Percentiles rank a stretch among this genome's conserved stretches.
These are phyloP conservation scores for Trypethelium eluteriae DNA, from an alignment of 495 filamentous ascomycete species.

Conservation along the genomic window DNA sequence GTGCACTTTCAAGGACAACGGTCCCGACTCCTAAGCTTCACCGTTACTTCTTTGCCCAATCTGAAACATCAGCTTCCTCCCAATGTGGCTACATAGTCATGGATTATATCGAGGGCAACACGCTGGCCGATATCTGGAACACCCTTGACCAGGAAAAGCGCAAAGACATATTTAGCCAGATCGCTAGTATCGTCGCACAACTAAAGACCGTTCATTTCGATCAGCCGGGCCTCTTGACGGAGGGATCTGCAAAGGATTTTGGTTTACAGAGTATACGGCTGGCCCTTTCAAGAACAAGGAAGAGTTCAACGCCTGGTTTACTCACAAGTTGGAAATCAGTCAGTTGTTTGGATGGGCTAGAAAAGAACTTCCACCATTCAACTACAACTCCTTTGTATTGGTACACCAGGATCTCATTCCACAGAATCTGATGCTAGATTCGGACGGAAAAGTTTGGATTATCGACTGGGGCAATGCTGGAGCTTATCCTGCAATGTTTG, in stretches of 20 bases:
- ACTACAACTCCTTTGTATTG: conserved; percentile 4
- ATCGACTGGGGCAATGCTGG: conserved; percentile 9
- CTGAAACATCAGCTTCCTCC: conserved; percentile 4
- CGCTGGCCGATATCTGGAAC: conserved; percentile 1
- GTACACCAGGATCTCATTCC: conserved; percentile 3
- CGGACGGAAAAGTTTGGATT: conserved; percentile 8
- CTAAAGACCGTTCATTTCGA: conserved; percentile 1
- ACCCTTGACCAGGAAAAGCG: conserved; percentile 4
- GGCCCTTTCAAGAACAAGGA: conserved; percentile 3
- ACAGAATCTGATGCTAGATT: background rate
- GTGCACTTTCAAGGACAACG: conserved; percentile 7
- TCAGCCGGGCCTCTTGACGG: conserved; percentile 1
- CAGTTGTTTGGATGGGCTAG: background rate
- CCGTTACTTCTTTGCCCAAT: conserved; percentile 2
- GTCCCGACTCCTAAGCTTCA: background rate
- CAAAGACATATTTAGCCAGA: conserved; percentile 2
- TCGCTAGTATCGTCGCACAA: conserved; percentile 2
- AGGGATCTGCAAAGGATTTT: conserved; percentile 1
- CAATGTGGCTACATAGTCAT: conserved; percentile 8
- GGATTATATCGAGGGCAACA: conserved; percentile 9
- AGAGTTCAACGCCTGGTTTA: conserved; percentile 7
- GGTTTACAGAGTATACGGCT: conserved; percentile 2
- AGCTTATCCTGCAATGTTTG: background rate
- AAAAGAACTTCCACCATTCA: background rate
- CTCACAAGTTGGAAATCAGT: conserved; percentile 8